These are phyloP conservation scores for Emergomyces pasteurianus DNA, from an alignment of 2,329 filamentous ascomycete genomes.

Conservation along the genomic window DNA sequence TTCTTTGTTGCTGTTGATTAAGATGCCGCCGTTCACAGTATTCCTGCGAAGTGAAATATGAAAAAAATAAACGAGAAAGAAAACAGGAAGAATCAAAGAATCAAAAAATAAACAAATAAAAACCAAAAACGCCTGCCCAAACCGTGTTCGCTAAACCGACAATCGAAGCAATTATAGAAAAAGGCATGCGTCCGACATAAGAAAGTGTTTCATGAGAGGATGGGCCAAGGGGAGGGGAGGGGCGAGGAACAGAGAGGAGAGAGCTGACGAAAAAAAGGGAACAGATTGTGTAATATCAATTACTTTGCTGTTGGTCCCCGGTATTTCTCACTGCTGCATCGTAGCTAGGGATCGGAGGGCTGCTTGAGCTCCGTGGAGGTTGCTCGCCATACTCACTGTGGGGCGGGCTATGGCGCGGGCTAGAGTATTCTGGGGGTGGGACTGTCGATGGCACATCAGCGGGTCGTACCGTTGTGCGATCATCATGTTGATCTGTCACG, in stretches of 20 bases:
- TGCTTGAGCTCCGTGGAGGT: constrained; percentile 26
- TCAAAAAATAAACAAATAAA: neutral
- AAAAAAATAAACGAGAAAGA: neutral
- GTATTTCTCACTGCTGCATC: constrained; percentile 54
- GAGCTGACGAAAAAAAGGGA: neutral
- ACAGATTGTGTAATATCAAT: neutral
- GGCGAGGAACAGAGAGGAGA: neutral
- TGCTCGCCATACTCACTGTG: constrained; percentile 10
- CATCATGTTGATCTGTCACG: constrained; percentile 12
- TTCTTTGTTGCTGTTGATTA: no score
- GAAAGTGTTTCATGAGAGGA: neutral
- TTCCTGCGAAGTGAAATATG: no score
- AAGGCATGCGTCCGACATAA: constrained; percentile 1
- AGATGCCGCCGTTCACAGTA: no score
- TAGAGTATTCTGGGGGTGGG: constrained; percentile 61
- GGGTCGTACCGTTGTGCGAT: constrained; percentile 10
- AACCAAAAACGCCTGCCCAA: constrained; percentile 10
- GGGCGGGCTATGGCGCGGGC: constrained; percentile 36
- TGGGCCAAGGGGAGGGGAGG: neutral
- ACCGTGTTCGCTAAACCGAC: constrained; percentile 20
- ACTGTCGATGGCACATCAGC: constrained; percentile 30
- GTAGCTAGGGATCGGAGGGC: constrained; percentile 70
- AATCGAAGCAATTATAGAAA: neutral
- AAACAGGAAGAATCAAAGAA: neutral
- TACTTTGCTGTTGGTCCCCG: neutral